Percentiles rank a stretch among this genome's conserved stretches.
Evolutionary conservation across 352 stramenopile species (phyloP).

Genomic region (Stramenopiles sp.): DNA sequence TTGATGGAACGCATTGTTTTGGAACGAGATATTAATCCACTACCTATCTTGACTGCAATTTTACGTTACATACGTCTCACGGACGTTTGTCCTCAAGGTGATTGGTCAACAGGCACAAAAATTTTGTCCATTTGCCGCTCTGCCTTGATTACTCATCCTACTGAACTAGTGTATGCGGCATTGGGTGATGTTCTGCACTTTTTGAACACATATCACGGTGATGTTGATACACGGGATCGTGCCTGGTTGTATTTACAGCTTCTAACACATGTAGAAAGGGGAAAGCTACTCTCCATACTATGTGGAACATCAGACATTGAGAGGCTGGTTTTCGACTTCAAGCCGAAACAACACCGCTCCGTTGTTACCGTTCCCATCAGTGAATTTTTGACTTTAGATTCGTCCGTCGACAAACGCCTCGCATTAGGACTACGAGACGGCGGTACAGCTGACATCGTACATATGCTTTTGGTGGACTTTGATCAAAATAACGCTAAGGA

Average conservation of each 20-base stretch:
- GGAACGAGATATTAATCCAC: neutral
- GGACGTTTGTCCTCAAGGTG: neutral
- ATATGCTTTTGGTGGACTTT: neutral
- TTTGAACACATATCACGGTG: neutral
- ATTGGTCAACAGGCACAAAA: neutral
- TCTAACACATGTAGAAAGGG: neutral
- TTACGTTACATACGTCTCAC: neutral
- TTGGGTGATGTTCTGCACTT: neutral
- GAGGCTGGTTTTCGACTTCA: neutral
- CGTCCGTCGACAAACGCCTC: neutral
- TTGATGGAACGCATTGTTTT: neutral
- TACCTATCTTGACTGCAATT: neutral
- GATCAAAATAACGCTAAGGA: neutral
- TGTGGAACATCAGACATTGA: neutral
- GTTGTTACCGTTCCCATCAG: neutral
- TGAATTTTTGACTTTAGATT: neutral
- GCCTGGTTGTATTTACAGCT: neutral
- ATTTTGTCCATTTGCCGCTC: neutral
- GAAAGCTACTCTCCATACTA: neutral
- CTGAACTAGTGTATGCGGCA: neutral
- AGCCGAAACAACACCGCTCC: neutral
- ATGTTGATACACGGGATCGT: neutral
- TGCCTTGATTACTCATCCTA: neutral
- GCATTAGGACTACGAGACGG: neutral
- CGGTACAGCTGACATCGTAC: neutral